Percentiles rank a stretch among this genome's conserved stretches.
Evolutionary conservation across 2,329 filamentous ascomycete species (phyloP).

Genomic region (Cytospora piceae): DNA sequence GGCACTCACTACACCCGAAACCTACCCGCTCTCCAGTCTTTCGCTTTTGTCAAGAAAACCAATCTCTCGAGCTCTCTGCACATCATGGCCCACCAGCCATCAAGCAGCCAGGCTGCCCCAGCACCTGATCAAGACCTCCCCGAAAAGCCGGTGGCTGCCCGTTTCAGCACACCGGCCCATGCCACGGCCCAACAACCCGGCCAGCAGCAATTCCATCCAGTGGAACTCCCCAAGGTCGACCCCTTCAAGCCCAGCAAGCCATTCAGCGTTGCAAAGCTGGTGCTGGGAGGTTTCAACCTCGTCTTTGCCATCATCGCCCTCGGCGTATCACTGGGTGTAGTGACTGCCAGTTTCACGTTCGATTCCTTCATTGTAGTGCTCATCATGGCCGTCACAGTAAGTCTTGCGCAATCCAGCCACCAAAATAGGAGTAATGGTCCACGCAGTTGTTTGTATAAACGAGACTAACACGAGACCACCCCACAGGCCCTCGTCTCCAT

Average conservation of each 20-base stretch:
- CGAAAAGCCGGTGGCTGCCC: conserved; percentile 21
- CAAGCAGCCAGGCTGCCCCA: neutral
- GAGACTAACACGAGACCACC: neutral
- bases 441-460: too few species aligned
- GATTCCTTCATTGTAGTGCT: conserved; percentile 11
- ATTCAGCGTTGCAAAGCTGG: conserved; percentile 21
- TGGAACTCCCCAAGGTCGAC: conserved; percentile 13
- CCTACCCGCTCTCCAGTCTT: neutral
- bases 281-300: conserved; percentile 21
- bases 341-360: neutral
- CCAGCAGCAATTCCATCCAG: conserved; percentile 17
- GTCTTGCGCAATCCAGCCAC: neutral
- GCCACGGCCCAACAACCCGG: neutral
- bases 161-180: conserved; percentile 4
- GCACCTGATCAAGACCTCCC: neutral
- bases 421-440: neutral
- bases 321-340: conserved; percentile 8
- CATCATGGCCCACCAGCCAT: conserved; percentile 1
- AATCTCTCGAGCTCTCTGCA: neutral
- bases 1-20: neutral
- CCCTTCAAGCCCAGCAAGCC: conserved; percentile 19
- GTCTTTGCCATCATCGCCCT: conserved; percentile 27
- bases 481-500: conserved; percentile 42
- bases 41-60: neutral
- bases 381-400: conserved; percentile 6